Evolutionary conservation across 345 rosid genomes (phyloP).

Genomic region (Mercurialis annua): DNA sequence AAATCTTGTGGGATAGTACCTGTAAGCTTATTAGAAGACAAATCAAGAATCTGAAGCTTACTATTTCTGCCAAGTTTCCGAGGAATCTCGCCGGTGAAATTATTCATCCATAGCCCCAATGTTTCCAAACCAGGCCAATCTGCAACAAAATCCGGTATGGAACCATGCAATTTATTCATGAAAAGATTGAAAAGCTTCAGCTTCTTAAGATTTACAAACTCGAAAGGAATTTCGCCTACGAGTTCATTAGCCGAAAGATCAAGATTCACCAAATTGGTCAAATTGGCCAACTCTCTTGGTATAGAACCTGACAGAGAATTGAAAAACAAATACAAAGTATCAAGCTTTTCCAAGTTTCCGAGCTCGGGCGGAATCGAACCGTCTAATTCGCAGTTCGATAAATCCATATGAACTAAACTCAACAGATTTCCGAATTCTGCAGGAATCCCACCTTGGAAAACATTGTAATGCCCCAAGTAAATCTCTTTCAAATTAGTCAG

Average conservation of each 20-base stretch:
- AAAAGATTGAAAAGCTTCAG: slow-evolving; percentile 70
- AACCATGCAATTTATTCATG: slow-evolving; percentile 74
- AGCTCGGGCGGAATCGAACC: slow-evolving; percentile 68
- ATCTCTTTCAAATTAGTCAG: slow-evolving; percentile 57
- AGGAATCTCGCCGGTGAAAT: slow-evolving; percentile 85
- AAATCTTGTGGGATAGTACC: slow-evolving; percentile 40
- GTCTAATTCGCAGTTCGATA: slow-evolving; percentile 64
- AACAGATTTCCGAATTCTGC: slow-evolving; percentile 51
- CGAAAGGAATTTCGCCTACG: slow-evolving; percentile 68
- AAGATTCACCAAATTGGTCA: slow-evolving; percentile 57
- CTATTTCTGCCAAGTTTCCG: slow-evolving; percentile 66
- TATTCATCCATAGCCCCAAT: slow-evolving; percentile 77
- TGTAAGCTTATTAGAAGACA: slow-evolving; percentile 88
- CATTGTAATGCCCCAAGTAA: slow-evolving; percentile 73
- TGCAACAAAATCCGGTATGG: slow-evolving; percentile 64
- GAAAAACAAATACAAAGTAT: slow-evolving; percentile 61
- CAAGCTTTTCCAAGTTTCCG: slow-evolving; percentile 62
- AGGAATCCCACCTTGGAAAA: slow-evolving; percentile 71
- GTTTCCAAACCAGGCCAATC: slow-evolving; percentile 53
- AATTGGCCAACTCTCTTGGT: slow-evolving; percentile 69
- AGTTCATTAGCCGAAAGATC: slow-evolving; percentile 82
- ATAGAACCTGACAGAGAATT: slow-evolving; percentile 62
- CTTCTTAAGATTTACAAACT: slow-evolving; percentile 54
- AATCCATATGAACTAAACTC: slow-evolving; percentile 69
- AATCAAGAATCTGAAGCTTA: slow-evolving; percentile 56